These are phyloP conservation scores for Herpotrichia juniperi DNA, from an alignment of 2,329 filamentous ascomycete genomes.

Conservation along the genomic window DNA sequence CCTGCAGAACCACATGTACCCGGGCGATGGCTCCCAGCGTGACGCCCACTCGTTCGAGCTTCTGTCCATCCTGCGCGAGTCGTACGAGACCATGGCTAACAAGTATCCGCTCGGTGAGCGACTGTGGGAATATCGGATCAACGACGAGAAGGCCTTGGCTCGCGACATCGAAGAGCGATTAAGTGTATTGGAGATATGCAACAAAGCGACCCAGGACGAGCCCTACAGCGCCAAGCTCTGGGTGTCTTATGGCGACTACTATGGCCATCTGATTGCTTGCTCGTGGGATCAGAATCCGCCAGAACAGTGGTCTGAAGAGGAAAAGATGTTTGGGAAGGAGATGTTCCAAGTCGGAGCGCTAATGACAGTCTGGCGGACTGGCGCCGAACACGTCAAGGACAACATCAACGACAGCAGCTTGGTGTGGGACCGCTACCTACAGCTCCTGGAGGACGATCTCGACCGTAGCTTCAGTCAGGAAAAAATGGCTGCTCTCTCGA, in stretches of 20 bases:
- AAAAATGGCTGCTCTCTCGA: constrained; percentile 68
- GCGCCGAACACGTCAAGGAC: constrained; percentile 73
- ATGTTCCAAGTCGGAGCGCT: constrained; percentile 73
- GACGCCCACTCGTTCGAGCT: constrained; percentile 52
- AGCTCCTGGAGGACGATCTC: constrained; percentile 73
- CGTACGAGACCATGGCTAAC: constrained; percentile 64
- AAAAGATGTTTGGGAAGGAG: constrained; percentile 71
- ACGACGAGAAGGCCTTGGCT: constrained; percentile 70
- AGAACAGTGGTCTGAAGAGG: constrained; percentile 65
- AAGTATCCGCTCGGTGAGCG: constrained; percentile 76
- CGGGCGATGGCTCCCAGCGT: constrained; percentile 31
- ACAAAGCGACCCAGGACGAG: constrained; percentile 72
- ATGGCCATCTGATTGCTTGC: constrained; percentile 72
- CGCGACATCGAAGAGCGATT: constrained; percentile 70
- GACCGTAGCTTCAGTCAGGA: constrained; percentile 59
- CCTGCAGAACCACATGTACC: constrained; percentile 49
- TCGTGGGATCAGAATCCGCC: constrained; percentile 61
- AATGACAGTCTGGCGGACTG: constrained; percentile 73
- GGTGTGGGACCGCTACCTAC: constrained; percentile 80
- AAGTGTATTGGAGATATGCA: constrained; percentile 73
- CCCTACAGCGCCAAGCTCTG: constrained; percentile 76
- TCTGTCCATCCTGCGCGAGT: constrained; percentile 53
- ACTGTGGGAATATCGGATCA: constrained; percentile 77
- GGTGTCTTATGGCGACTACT: constrained; percentile 79
- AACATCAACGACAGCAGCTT: constrained; percentile 77